These are phyloP conservation scores for Corymbia calophylla DNA, from an alignment of 441 rosid genomes.

Conservation along the genomic window DNA sequence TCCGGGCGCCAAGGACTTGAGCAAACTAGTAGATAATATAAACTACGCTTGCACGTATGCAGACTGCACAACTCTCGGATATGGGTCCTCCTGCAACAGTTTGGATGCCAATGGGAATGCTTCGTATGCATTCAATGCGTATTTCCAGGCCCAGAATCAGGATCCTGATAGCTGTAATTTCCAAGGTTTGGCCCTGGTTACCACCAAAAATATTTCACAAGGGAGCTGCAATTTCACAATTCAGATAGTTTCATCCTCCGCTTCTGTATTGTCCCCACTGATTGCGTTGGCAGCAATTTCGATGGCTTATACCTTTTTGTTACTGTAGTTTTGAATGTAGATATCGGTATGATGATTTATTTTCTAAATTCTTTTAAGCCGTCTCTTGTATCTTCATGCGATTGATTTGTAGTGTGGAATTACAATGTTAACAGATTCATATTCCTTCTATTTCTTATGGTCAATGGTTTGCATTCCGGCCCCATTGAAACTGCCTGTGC, in stretches of 20 bases:
- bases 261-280: not conserved
- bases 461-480: not conserved
- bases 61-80: slow-evolving; percentile 87
- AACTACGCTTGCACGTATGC: slow-evolving; percentile 57
- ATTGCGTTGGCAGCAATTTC: not conserved
- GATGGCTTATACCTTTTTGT: not conserved
- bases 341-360: not conserved
- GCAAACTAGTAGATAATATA: slow-evolving; percentile 57
- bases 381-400: not conserved
- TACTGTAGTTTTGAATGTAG: not conserved
- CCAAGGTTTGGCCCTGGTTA: slow-evolving; percentile 57
- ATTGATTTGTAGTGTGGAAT: not conserved
- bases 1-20: slow-evolving; percentile 55
- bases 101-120: slow-evolving; percentile 75
- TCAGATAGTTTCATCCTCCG: slow-evolving; percentile 27
- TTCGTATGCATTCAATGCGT: slow-evolving; percentile 89
- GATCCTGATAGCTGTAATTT: slow-evolving; percentile 63
- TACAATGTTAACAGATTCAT: not conserved
- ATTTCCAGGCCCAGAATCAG: slow-evolving; percentile 77
- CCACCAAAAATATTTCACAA: slow-evolving; percentile 47
- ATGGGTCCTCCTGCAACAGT: slow-evolving; percentile 72
- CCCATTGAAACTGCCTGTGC: not conserved
- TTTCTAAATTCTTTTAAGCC: not conserved
- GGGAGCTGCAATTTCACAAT: slow-evolving; percentile 59
- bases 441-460: not conserved